Evolutionary conservation across 2,329 filamentous ascomycete genomes (phyloP).

Genomic region (Ophiocordyceps camponoti-leonardi): DNA sequence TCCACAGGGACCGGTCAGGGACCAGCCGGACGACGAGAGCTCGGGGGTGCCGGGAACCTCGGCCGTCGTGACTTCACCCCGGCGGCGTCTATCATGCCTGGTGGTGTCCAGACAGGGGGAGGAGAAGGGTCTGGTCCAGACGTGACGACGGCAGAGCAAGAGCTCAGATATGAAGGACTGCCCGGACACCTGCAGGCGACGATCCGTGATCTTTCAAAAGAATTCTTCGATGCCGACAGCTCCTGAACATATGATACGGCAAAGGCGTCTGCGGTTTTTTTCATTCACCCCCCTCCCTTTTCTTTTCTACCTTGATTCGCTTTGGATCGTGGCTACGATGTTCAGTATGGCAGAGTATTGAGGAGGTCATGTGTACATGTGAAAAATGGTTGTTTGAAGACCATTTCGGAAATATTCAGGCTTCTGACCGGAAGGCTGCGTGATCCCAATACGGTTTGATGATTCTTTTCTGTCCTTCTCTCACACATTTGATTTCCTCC

Average conservation of each 20-base stretch:
- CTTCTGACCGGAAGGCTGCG: not conserved
- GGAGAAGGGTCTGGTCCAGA: constrained; percentile 1
- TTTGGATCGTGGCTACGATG: no score
- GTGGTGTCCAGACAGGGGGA: no score
- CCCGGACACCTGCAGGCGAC: not conserved
- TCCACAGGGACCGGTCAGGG: not conserved
- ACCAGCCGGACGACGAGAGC: not conserved
- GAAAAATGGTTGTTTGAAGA: no score
- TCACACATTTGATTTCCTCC: not conserved
- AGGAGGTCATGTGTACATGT: no score
- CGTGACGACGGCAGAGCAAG: not conserved
- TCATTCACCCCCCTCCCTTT: no score
- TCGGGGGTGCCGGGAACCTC: constrained; percentile 12
- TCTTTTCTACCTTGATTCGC: not conserved
- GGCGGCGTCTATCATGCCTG: constrained; percentile 6
- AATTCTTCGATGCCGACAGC: not conserved
- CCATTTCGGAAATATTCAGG: no score
- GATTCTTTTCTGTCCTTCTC: not conserved
- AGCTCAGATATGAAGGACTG: not conserved
- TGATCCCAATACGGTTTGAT: no score
- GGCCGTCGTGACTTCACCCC: constrained; percentile 4
- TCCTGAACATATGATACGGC: not conserved
- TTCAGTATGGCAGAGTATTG: no score
- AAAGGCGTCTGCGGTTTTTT: not conserved
- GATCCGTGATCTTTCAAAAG: not conserved